These are phyloP conservation scores for Leptosphaerulina australis DNA, from an alignment of 2,329 filamentous ascomycete species.

Conservation along the genomic window DNA sequence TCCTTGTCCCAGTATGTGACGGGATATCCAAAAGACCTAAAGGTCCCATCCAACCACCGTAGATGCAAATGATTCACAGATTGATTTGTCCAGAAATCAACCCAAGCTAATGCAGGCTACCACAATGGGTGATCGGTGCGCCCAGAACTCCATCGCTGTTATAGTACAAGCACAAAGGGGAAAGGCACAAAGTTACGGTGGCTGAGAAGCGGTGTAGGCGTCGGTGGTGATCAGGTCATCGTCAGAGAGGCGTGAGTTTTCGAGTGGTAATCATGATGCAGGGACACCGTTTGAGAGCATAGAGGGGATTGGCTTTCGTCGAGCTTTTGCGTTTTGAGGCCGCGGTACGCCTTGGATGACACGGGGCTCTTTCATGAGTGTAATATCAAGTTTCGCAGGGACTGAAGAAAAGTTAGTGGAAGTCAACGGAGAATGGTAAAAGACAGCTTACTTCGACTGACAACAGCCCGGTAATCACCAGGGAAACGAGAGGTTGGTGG, in stretches of 20 bases:
- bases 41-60: constrained; percentile 19
- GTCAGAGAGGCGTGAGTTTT: constrained; percentile 22
- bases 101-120: constrained; percentile 15
- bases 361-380: constrained; percentile 89
- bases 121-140: constrained; percentile 10
- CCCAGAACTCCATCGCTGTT: constrained; percentile 42
- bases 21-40: constrained; percentile 19
- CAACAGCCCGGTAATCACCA: constrained; percentile 59
- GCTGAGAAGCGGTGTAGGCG: constrained; percentile 21
- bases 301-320: constrained; percentile 57
- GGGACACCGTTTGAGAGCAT: constrained; percentile 46
- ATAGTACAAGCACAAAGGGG: constrained; percentile 35
- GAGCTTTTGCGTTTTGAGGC: constrained; percentile 57
- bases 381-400: constrained; percentile 82
- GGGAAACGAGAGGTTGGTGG: constrained; percentile 61
- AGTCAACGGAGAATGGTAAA: constrained; percentile 60
- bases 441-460: constrained; percentile 58
- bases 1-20: constrained; percentile 18
- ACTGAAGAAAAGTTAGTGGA: constrained; percentile 62
- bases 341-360: constrained; percentile 86
- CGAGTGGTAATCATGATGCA: constrained; percentile 31
- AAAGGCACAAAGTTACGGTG: constrained; percentile 16
- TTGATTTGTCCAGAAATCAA: constrained; percentile 37
- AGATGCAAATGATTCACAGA: constrained; percentile 34
- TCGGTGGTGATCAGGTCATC: constrained; percentile 24